Evolutionary conservation across 768 basidiomycete genomes (phyloP), one percentile per base, ranked within the genome.

Genomic region (Nidula microcarpa): DNA sequence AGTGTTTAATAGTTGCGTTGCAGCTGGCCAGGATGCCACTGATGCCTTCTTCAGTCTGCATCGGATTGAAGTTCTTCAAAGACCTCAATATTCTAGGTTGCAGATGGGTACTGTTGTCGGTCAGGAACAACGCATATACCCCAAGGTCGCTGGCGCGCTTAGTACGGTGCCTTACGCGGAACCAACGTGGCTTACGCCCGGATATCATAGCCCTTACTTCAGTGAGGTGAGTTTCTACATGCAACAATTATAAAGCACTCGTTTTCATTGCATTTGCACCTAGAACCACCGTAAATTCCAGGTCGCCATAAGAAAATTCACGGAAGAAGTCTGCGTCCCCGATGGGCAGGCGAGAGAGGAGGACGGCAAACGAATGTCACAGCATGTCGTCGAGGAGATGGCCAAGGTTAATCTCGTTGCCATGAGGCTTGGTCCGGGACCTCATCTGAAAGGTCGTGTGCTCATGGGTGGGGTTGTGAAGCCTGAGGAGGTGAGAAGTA

Each of bases 11-110:
- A 30, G 23, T 30, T 30, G 23, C 23, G 23, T 6, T 46, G 10
- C 71, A 87, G 91, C 90, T 49, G 94, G 92, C 7, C 79, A 90
- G 66, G 94, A 97, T 60, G 87, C 87, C 1, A 96, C 94, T 0
- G 87, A 92, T 35, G 80, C 81, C 4, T 97, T 98, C 75, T 97
- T 87, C 61, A 83, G 89, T 50, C 84, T 98, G 39, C 95, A 98
- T 65, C 81, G 91, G 18, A 81, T 86, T 41, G 94, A 96, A 61
- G 84, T 97, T 13, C 78, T 98, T 43, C 72, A 79, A 53, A 84
- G 78, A 57, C 86, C 90, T 0, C 87, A 90, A 52, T 92, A 86
- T 60, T 68, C 77, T 49, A 82, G 90, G 2, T 76, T 94, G 10
- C 78, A 83, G 55, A 82, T 95, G 53, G 94, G 93, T n/a, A 73